Evolutionary conservation across 805 yeast genomes (phyloP).

Genomic region (Candida succiphila): DNA sequence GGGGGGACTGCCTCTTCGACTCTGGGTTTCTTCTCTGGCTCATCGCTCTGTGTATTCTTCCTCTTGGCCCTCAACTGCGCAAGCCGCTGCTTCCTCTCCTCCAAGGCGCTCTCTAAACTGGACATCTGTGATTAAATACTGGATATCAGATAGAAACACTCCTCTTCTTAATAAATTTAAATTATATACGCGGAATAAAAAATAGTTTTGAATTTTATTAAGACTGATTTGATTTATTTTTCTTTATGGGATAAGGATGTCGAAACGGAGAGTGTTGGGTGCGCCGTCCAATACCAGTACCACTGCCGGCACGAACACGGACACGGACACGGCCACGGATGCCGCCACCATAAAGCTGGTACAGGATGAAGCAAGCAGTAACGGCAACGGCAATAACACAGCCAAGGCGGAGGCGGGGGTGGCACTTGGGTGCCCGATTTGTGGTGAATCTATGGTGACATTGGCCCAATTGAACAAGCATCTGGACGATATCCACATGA

Average conservation of each 20-base stretch:
- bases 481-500: constrained; percentile 64
- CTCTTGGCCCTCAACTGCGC: background rate
- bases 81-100: background rate
- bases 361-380: too few relatives aligned
- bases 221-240: too few relatives aligned
- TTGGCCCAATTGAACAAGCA: constrained; percentile 54
- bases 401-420: background rate
- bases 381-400: too few relatives aligned
- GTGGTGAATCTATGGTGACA: constrained; percentile 47
- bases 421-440: constrained; percentile 54
- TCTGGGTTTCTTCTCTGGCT: too few relatives aligned
- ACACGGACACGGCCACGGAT: too few relatives aligned
- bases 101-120: background rate
- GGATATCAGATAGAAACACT: too few relatives aligned
- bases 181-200: too few relatives aligned
- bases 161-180: too few relatives aligned
- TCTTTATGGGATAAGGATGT: constrained; percentile 6
- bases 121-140: too few relatives aligned
- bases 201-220: too few relatives aligned
- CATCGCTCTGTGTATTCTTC: background rate
- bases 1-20: too few relatives aligned
- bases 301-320: background rate
- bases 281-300: background rate
- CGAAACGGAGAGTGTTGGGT: constrained; percentile 14
- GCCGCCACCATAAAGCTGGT: too few relatives aligned